Evolutionary conservation across 495 filamentous ascomycete species (phyloP).

Genomic region (Podospora sp.): DNA sequence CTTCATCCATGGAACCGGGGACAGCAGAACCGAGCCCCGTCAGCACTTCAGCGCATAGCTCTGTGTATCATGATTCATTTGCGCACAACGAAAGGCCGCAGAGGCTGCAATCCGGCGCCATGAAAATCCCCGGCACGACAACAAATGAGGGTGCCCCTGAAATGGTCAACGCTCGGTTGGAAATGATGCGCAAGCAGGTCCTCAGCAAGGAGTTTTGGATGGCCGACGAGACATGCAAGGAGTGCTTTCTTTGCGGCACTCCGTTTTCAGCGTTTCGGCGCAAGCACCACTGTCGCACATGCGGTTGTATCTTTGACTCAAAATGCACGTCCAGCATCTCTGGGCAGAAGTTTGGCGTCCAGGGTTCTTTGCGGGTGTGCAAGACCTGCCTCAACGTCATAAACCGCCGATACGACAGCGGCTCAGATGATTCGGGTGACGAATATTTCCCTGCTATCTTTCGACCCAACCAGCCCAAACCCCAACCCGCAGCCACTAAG

Average conservation of each 20-base stretch:
- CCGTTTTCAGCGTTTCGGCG: constrained; percentile 91
- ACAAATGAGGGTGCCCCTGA: constrained; percentile 59
- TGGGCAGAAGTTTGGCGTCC: constrained; percentile 84
- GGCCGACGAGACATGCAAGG: constrained; percentile 97
- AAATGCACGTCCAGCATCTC: constrained; percentile 92
- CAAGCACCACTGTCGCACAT: constrained; percentile 93
- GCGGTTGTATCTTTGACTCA: constrained; percentile 96
- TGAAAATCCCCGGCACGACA: constrained; percentile 57
- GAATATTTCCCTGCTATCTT: constrained; percentile 59
- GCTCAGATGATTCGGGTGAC: constrained; percentile 81
- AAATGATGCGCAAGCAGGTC: constrained; percentile 77
- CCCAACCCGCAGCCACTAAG: constrained; percentile 31
- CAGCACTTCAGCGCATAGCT: constrained; percentile 58
- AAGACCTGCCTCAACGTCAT: constrained; percentile 94
- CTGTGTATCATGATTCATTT: constrained; percentile 55
- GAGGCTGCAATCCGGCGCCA: constrained; percentile 45
- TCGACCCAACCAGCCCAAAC: constrained; percentile 52
- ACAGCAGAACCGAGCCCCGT: constrained; percentile 55
- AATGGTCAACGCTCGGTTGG: constrained; percentile 61
- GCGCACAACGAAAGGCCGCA: constrained; percentile 46
- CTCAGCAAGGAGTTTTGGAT: constrained; percentile 98
- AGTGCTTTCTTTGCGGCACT: constrained; percentile 90
- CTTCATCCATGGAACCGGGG: constrained; percentile 63
- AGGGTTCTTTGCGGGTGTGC: constrained; percentile 84
- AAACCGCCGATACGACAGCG: constrained; percentile 82